Percentiles rank a stretch among this genome's conserved stretches.
Conservation (phyloP, 2,329 filamentous ascomycete genomes). For the Diplocarpon mali region DNA sequence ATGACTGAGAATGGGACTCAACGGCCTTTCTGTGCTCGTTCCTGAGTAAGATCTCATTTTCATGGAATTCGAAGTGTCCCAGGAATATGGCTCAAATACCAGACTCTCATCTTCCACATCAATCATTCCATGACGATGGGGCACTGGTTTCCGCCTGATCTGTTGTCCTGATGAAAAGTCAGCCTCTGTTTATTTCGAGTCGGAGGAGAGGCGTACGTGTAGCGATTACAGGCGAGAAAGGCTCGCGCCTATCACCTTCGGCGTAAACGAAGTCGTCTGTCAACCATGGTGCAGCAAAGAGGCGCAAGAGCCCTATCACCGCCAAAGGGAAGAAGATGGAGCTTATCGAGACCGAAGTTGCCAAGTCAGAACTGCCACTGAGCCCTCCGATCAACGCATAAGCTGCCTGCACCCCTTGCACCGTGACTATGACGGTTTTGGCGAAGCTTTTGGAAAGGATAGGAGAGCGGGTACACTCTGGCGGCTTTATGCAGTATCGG, state of each 20-base stretch:
- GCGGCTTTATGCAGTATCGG: slow-evolving; percentile 7
- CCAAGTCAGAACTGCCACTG: not conserved
- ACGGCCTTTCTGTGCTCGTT: not conserved
- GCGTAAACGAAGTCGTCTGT: slow-evolving; percentile 5
- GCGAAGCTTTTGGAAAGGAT: slow-evolving; percentile 5
- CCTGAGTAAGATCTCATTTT: not conserved
- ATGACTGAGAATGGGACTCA: not conserved
- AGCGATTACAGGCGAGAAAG: no score
- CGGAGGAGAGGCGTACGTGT: no score
- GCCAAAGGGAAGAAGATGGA: slow-evolving; percentile 11
- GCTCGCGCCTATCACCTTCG: not conserved
- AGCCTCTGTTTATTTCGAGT: no score
- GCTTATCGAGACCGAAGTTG: not conserved
- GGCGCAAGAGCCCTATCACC: slow-evolving; percentile 6
- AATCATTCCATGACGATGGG: no score
- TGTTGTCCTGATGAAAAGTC: no score
- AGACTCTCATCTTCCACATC: no score
- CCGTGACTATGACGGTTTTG: slow-evolving; percentile 19
- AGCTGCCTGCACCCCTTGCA: slow-evolving; percentile 14
- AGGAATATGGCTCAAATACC: no score
- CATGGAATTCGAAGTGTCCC: no score
- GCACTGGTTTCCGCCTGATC: no score
- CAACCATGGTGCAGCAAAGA: slow-evolving; percentile 8
- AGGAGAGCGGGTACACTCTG: not conserved
- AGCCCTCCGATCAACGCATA: not conserved